Evolutionary conservation across 805 yeast genomes (phyloP).

Genomic region (Candida namnaoensis): DNA sequence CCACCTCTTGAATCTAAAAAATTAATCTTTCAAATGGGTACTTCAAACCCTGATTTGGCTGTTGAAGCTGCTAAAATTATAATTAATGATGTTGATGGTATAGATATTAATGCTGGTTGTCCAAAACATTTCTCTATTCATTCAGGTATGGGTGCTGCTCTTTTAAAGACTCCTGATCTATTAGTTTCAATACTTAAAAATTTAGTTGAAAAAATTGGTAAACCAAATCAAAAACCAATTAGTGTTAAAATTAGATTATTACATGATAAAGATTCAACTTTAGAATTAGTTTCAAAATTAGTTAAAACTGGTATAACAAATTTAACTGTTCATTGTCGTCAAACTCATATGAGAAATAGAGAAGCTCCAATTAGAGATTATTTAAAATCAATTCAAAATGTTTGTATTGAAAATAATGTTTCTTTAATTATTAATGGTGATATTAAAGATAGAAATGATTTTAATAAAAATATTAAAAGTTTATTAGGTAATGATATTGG

Average conservation of each 20-base stretch:
- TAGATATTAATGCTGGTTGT: slow-evolving; percentile 94
- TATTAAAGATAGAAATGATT: slow-evolving; percentile 46
- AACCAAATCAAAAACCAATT: slow-evolving; percentile 67
- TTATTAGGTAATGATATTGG: slow-evolving; percentile 60
- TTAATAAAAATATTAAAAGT: slow-evolving; percentile 33
- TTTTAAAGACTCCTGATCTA: slow-evolving; percentile 72
- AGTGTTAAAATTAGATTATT: slow-evolving; percentile 85
- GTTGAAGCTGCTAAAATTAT: slow-evolving; percentile 80
- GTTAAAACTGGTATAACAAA: slow-evolving; percentile 76
- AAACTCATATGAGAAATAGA: slow-evolving; percentile 80
- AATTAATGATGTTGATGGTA: slow-evolving; percentile 82
- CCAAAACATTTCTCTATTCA: slow-evolving; percentile 94
- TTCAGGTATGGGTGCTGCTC: slow-evolving; percentile 97
- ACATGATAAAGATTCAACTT: slow-evolving; percentile 52
- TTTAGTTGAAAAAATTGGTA: slow-evolving; percentile 75
- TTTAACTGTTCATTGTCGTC: slow-evolving; percentile 88
- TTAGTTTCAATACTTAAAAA: slow-evolving; percentile 59
- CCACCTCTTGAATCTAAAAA: slow-evolving; percentile 53
- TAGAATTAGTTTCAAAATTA: slow-evolving; percentile 46
- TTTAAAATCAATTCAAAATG: slow-evolving; percentile 48
- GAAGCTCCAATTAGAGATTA: slow-evolving; percentile 73
- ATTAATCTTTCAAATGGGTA: slow-evolving; percentile 86
- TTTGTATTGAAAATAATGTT: slow-evolving; percentile 55
- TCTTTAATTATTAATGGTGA: slow-evolving; percentile 81
- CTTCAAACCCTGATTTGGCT: slow-evolving; percentile 76